A percentile compares a stretch with the other conserved stretches of the same genome.
phyloP scores from a whole-genome alignment of 371 early-diverging fungal genomes.

The Nosema muscidifuracis region DNA sequence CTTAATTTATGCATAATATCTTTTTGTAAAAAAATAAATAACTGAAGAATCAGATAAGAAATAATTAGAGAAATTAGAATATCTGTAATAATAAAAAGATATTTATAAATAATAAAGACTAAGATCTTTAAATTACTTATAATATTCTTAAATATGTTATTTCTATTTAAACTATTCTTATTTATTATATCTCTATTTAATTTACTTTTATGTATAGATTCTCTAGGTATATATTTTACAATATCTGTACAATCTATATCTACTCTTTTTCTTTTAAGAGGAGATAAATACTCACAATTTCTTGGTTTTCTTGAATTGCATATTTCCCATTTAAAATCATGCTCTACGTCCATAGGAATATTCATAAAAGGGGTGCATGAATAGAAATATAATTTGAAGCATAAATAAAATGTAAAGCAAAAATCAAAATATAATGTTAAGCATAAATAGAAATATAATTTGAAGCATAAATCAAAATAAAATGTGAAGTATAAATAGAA shows the following conservation, averaged over 20 bases:
- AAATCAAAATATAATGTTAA: too few species aligned
- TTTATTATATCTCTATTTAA: too few species aligned
- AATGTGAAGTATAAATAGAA: too few species aligned
- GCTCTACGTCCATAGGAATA: conserved; percentile 41
- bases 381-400: too few species aligned
- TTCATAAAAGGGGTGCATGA: conserved; percentile 14
- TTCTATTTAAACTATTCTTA: not conserved
- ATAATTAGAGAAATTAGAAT: conserved; percentile 35
- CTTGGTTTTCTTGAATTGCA: not conserved
- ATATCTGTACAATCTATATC: not conserved
- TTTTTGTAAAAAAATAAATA: conserved; percentile 45
- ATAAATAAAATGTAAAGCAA: too few species aligned
- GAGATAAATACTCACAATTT: conserved; percentile 18
- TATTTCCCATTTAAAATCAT: conserved; percentile 42
- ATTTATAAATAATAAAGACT: not conserved
- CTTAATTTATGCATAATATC: conserved; percentile 52
- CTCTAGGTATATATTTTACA: not conserved
- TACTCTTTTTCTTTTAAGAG: conserved; percentile 21
- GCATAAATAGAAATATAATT: too few species aligned
- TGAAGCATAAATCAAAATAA: too few species aligned
- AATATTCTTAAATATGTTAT: not conserved
- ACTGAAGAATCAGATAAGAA: conserved; percentile 36
- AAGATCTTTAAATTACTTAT: not conserved
- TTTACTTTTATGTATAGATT: not conserved
- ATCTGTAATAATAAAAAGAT: conserved; percentile 42